A percentile compares a stretch with the other conserved stretches of the same genome.
phyloP scores from a whole-genome alignment of 305 asterid species.

The Rubia balearica region DNA sequence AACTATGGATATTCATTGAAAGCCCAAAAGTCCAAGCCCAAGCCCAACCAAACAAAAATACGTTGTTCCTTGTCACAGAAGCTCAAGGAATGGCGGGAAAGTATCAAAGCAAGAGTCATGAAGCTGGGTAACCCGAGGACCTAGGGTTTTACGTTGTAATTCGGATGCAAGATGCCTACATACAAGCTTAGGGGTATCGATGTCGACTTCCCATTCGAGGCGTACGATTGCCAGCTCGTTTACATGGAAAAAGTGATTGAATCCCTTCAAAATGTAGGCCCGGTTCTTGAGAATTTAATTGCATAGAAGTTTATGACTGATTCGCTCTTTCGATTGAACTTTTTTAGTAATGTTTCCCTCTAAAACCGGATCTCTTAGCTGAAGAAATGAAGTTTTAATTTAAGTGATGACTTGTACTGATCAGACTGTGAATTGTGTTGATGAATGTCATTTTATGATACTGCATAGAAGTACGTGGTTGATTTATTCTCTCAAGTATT shows the following conservation, averaged over 20 bases:
- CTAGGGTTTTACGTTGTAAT: slow-evolving; percentile 16
- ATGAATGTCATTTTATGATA: neutral
- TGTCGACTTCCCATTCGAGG: slow-evolving; percentile 94
- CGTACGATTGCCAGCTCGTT: slow-evolving; percentile 88
- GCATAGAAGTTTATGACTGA: neutral
- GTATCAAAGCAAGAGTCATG: neutral
- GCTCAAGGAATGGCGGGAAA: slow-evolving; percentile 29
- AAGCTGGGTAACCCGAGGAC: neutral
- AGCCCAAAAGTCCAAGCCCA: slow-evolving; percentile 5
- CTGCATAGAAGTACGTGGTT: neutral
- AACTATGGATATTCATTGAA: neutral
- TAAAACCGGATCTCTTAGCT: neutral
- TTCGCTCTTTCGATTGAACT: neutral
- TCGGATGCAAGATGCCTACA: slow-evolving; percentile 51
- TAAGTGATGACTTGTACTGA: neutral
- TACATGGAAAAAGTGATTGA: slow-evolving; percentile 96
- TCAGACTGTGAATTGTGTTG: neutral
- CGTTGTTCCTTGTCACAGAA: neutral
- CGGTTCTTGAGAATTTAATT: neutral
- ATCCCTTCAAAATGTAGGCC: slow-evolving; percentile 67
- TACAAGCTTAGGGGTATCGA: slow-evolving; percentile 78
- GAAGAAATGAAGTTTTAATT: neutral
- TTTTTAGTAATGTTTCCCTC: neutral
- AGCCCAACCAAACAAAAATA: neutral
- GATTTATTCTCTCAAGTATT: neutral